Evolutionary conservation across 192 early-diverging fungal species (phyloP).

Genomic region (Chytriomyces hyalinus): DNA sequence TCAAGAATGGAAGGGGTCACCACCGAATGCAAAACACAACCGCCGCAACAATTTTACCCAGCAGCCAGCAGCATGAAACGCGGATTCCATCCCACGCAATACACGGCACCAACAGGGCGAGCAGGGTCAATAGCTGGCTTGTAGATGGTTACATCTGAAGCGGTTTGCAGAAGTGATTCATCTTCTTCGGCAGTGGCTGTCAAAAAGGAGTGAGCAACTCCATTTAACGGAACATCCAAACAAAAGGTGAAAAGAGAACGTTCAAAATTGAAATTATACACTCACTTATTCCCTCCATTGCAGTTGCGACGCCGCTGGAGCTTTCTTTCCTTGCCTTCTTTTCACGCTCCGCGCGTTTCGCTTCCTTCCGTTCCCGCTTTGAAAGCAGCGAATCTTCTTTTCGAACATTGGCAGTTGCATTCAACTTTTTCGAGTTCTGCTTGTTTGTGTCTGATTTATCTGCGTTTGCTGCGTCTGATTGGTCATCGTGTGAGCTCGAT

Average conservation of each 20-base stretch:
- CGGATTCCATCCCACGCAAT: constrained; percentile 72
- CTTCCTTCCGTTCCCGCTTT: constrained; percentile 1
- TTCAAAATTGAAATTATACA: background rate
- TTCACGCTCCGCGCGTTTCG: constrained; percentile 21
- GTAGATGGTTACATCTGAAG: constrained; percentile 29
- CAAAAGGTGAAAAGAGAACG: background rate
- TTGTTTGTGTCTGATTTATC: background rate
- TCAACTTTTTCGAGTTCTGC: background rate
- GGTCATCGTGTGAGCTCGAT: constrained; percentile 30
- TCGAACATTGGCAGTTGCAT: background rate
- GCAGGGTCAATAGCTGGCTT: background rate
- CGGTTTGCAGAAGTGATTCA: constrained; percentile 6
- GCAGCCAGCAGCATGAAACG: constrained; percentile 69
- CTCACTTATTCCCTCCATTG: background rate
- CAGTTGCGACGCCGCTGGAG: too few relatives aligned
- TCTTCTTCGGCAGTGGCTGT: background rate
- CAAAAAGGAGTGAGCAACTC: background rate
- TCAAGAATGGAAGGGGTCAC: background rate
- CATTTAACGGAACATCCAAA: background rate
- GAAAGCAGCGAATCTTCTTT: background rate
- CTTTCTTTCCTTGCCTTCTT: constrained; percentile 22
- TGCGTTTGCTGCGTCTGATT: constrained; percentile 29
- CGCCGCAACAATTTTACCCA: constrained; percentile 56
- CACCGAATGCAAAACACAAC: background rate
- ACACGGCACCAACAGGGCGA: constrained; percentile 14